These are phyloP conservation scores for Cordyceps fumosorosea DNA, from an alignment of 2,329 filamentous ascomycete species.

Conservation along the genomic window DNA sequence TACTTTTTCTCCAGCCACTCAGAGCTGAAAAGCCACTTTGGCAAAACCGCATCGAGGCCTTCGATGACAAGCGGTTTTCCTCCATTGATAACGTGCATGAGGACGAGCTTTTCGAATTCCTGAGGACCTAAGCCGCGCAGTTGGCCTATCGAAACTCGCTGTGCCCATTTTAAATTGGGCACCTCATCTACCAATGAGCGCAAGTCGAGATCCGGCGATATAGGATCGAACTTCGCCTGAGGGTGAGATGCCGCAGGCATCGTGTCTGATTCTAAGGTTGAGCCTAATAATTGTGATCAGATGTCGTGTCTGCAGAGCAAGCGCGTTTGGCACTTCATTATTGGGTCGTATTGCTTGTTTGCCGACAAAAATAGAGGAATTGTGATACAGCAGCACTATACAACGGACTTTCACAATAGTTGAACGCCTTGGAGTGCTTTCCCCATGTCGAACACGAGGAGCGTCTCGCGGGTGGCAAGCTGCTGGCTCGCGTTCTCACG, in stretches of 20 bases:
- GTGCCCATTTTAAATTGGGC: conserved; percentile 80
- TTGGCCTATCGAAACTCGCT: conserved; percentile 70
- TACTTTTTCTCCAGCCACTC: conserved; percentile 75
- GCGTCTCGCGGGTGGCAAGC: neutral
- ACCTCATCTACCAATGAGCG: conserved; percentile 67
- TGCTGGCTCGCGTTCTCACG: conserved; percentile 4
- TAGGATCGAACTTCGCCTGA: conserved; percentile 84
- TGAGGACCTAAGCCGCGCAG: conserved; percentile 71
- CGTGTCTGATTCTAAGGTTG: conserved; percentile 19
- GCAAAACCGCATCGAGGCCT: conserved; percentile 71
- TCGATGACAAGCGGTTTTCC: conserved; percentile 89
- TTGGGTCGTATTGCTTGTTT: neutral
- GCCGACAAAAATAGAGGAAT: neutral
- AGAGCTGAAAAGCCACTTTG: conserved; percentile 69
- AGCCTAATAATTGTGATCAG: neutral
- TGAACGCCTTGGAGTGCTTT: neutral
- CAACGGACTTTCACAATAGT: neutral
- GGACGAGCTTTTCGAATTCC: conserved; percentile 78
- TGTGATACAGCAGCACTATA: neutral
- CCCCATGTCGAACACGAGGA: neutral
- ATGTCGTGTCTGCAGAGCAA: neutral
- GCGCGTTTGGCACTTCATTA: neutral
- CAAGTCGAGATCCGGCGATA: conserved; percentile 79
- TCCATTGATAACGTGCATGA: conserved; percentile 73
- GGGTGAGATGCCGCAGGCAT: conserved; percentile 75